These are phyloP conservation scores for Gossypium schwendimanii DNA, from an alignment of 441 rosid species.

Conservation along the genomic window DNA sequence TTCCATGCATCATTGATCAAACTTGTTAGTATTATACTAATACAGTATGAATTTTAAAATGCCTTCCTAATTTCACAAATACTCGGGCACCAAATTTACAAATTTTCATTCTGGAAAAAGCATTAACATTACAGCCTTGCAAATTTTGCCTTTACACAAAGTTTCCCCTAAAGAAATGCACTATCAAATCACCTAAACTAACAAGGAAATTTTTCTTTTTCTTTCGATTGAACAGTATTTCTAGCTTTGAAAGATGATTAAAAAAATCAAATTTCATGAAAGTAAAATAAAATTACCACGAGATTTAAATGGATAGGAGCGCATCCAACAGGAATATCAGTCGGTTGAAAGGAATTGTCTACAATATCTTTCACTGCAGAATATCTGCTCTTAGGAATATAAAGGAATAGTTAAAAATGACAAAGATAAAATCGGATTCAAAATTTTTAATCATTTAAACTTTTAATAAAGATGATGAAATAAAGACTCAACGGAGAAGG, in stretches of 20 bases:
- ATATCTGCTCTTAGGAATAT: conserved; percentile 43
- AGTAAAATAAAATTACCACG: conserved; percentile 46
- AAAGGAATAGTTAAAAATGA: neutral
- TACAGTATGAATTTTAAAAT: neutral
- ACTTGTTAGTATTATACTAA: neutral
- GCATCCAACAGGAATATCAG: conserved; percentile 53
- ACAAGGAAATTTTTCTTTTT: neutral
- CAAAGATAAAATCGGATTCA: neutral
- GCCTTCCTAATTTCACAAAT: neutral
- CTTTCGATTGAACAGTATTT: neutral
- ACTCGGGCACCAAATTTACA: neutral
- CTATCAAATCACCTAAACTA: neutral
- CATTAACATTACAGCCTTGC: neutral
- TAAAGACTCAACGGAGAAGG: neutral
- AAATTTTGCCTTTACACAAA: neutral
- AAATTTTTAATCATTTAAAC: neutral
- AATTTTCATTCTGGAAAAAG: neutral
- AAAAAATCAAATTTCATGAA: neutral
- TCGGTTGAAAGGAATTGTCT: conserved; percentile 30
- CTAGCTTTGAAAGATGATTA: neutral
- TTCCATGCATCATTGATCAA: neutral
- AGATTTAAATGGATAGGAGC: conserved; percentile 77
- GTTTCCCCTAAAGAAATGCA: neutral
- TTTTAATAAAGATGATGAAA: neutral
- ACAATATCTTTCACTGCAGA: conserved; percentile 43